Evolutionary conservation across 495 filamentous ascomycete genomes (phyloP).

Genomic region (Hypoxylon subgilvum): DNA sequence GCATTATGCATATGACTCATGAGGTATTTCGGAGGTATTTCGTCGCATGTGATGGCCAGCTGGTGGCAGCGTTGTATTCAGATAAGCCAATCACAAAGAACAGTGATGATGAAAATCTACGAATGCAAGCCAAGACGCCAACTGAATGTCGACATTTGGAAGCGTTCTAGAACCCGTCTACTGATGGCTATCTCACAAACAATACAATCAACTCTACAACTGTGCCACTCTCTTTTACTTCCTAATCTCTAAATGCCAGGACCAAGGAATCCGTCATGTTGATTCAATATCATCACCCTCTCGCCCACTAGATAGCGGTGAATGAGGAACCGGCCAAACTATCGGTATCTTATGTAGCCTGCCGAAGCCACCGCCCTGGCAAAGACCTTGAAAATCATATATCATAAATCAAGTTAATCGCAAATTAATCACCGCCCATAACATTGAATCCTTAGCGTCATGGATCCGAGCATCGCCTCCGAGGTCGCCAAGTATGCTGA

Average conservation of each 20-base stretch:
- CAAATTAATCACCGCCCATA: not conserved
- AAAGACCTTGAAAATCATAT: slow-evolving; percentile 24
- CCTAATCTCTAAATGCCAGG: slow-evolving; percentile 1
- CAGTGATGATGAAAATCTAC: slow-evolving; percentile 24
- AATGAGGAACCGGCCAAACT: too few species aligned
- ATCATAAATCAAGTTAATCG: too few species aligned
- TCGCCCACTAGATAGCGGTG: slow-evolving; percentile 10
- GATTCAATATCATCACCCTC: not conserved
- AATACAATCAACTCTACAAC: not conserved
- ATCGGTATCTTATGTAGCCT: not conserved
- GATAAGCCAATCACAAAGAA: slow-evolving; percentile 31
- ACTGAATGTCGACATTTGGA: slow-evolving; percentile 7
- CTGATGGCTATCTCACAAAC: too few species aligned
- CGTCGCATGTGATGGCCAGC: slow-evolving; percentile 1
- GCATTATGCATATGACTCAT: slow-evolving; percentile 2
- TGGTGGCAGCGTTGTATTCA: slow-evolving; percentile 17
- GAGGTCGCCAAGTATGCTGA: slow-evolving; percentile 43
- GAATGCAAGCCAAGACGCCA: slow-evolving; percentile 25
- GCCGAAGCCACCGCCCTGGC: slow-evolving; percentile 2
- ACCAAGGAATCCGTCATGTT: slow-evolving; percentile 12
- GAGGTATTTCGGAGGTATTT: slow-evolving; percentile 15
- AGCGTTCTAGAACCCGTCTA: slow-evolving; percentile 32
- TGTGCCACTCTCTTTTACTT: not conserved
- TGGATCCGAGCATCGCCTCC: slow-evolving; percentile 45
- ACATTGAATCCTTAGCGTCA: slow-evolving; percentile 10